Base-by-base conservation (phyloP, 2,329 filamentous ascomycete species). In the Aspergillus cejpii region DNA sequence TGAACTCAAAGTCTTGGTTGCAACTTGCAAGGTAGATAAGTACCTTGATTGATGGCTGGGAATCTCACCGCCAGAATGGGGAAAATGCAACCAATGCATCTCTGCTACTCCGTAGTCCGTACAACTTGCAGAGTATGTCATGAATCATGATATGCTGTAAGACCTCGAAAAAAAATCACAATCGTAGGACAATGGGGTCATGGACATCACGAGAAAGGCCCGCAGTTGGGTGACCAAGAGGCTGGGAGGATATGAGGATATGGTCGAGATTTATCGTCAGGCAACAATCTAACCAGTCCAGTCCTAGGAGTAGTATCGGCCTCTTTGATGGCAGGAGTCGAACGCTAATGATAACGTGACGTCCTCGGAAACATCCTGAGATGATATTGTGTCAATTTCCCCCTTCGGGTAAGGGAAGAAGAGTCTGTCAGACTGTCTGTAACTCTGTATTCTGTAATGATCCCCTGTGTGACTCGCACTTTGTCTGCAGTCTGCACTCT, bases 191-290 rank as follows among this genome's bases (percentile, higher is more conserved):
- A 4, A 24, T 24, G 8, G 23, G 8, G 23, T 5, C 5, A 4
- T 24, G 23, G 23, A 4, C 37, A 6, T 17, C 7, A 10, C 15
- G 14, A 17, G 17, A 11, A 12, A 50, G 49, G 45, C 48, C 53
- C 49, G 47, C 51, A 43, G 45, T 57, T 61, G 55, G 56, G 56
- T 56, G 44, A 36, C 43, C 39, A 40, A 43, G 36, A 53, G 52
- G 50, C 49, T 54, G 49, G 53, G 50, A 59, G 56, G n/a, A n/a
- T n/a, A n/a, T 52, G 55, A 51, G 52, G 55, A 41, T 33, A 56
- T 54, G 36, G 28, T 31, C 39, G n/a, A n/a, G n/a, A n/a, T n/a
- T n/a, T n/a, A 41, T 37, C 37, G 29, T 38, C 47, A 29, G 46
- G 44, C 39, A 36, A 43, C 46, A 50, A 43, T 37, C 36, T 39